Conservation (phyloP, 2,329 filamentous ascomycete genomes). For the Bisporella sp. region DNA sequence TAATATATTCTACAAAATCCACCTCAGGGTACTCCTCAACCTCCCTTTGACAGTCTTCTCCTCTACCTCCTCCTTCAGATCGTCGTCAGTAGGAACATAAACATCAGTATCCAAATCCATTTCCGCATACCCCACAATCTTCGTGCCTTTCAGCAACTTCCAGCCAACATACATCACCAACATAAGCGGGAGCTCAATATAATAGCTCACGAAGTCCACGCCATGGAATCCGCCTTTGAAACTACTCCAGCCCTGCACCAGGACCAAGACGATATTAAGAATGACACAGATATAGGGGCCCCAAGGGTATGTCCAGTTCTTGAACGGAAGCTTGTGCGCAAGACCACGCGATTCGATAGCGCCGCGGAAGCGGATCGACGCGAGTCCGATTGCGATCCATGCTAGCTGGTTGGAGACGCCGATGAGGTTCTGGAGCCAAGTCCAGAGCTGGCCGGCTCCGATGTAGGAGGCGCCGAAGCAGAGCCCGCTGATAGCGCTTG, state of each 20-base stretch:
- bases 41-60: constrained; percentile 21
- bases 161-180: constrained; percentile 45
- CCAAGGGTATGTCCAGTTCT: constrained; percentile 60
- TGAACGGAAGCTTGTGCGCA: constrained; percentile 54
- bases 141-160: constrained; percentile 44
- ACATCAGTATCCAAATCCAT: constrained; percentile 47
- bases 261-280: constrained; percentile 51
- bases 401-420: constrained; percentile 62
- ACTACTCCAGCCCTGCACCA: constrained; percentile 57
- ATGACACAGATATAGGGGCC: constrained; percentile 50
- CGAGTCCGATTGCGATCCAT: constrained; percentile 58
- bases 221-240: constrained; percentile 52
- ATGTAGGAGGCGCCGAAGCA: constrained; percentile 62
- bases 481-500: constrained; percentile 45
- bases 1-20: constrained; percentile 19
- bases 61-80: constrained; percentile 16
- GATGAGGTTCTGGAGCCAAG: constrained; percentile 61
- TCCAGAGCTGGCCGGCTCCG: constrained; percentile 57
- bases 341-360: constrained; percentile 51
- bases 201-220: constrained; percentile 57
- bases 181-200: constrained; percentile 57
- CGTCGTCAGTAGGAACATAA: constrained; percentile 25
- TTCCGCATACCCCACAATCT: constrained; percentile 34
- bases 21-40: constrained; percentile 19
- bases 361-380: constrained; percentile 57